Evolutionary conservation across 306 rosid species (phyloP), one percentile per base, ranked within the genome.

Genomic region (Crataegus laevigata): DNA sequence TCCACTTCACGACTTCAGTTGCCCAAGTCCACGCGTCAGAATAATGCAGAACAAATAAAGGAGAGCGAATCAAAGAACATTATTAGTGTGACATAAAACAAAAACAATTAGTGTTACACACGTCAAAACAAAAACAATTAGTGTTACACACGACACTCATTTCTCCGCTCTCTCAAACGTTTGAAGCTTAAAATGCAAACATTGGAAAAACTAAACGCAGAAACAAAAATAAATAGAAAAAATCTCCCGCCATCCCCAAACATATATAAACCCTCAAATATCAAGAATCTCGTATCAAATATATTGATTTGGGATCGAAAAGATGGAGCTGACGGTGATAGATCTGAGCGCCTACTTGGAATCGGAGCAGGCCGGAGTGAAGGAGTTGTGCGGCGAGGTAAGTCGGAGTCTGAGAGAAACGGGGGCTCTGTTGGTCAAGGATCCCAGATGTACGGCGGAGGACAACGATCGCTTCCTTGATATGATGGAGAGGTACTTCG

Each of bases 381-480:
- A 30, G 34, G 71, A 76, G 72, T 76, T 89, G 3, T 92, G 99
- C 82, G 80, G 28, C 69, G 86, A 87, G 40, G 88, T 94, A 28
- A 92, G 99, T 75, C 89, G 93, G 62, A 85, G 71, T 47, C 83
- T 94, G n/a, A 88, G 76, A 54, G 96, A 94, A 25, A 94, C 96
- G 1, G 99, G 99, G 19, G 99, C 97, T 54, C 83, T 94, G 1
- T 83, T 94, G 6, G 87, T 94, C 3, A 89, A 86, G 81, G 97
- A 94, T 40, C 96, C 99, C 2, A 79, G 99, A 68, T 92, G 97
- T 74, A 79, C 96, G 12, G 89, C 80, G 11, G 65, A 90, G 47
- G 99, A 94, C 74, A 90, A 94, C 75, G 97, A 94, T 83, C 96
- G 96, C 57, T 94, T 94, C 89, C 87, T 94, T 21, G 90, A 92